Conservation (phyloP, 257 asterid species). For the Eustoma russellianum region DNA sequence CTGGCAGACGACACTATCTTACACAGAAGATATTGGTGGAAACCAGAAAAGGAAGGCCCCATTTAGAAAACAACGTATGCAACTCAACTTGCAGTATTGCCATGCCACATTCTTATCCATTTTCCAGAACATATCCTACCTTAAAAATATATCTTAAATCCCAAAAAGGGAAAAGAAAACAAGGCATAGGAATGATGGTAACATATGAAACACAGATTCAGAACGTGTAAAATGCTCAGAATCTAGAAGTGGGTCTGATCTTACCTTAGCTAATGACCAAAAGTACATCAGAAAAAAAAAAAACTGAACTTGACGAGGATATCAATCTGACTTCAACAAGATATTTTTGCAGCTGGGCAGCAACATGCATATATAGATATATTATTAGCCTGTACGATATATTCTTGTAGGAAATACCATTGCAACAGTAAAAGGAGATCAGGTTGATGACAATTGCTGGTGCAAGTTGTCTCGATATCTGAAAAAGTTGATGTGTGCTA, state of each 20-base stretch:
- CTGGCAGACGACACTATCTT: slow-evolving; percentile 15
- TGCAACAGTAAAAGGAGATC: background rate
- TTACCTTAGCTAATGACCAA: background rate
- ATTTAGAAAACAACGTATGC: slow-evolving; percentile 2
- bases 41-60: slow-evolving; percentile 10
- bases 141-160: slow-evolving; percentile 1
- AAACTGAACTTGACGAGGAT: background rate
- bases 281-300: background rate
- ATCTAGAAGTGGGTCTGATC: background rate
- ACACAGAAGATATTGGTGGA: slow-evolving; percentile 11
- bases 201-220: background rate
- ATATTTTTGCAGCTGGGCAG: background rate
- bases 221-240: background rate
- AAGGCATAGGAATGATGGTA: background rate
- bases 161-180: background rate
- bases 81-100: slow-evolving; percentile 30
- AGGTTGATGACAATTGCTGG: background rate
- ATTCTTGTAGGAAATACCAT: too few species aligned
- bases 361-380: background rate
- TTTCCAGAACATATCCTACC: background rate
- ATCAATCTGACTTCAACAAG: background rate
- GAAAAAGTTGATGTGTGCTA: background rate
- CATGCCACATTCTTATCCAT: slow-evolving; percentile 38
- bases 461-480: background rate
- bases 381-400: too few species aligned